phyloP scores from a whole-genome alignment of 768 basidiomycete species.

The Clitopilus hobsonii region DNA sequence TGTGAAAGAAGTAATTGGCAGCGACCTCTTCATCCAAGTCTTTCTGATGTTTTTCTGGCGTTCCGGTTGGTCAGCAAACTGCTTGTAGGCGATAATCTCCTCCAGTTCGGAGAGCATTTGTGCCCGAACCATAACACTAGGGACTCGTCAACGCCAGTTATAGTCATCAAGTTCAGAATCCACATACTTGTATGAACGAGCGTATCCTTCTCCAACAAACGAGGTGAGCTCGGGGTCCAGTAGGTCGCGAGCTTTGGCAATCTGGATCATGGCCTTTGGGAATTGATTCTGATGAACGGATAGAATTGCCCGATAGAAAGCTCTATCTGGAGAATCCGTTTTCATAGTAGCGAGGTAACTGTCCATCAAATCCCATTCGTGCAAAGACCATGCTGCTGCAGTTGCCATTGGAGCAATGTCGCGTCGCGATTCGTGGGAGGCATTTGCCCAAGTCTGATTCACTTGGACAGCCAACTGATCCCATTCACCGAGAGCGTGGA shows the following conservation, averaged over 20 bases:
- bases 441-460: slow-evolving; percentile 81
- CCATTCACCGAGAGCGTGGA: slow-evolving; percentile 98
- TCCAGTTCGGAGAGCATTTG: slow-evolving; percentile 98
- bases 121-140: slow-evolving; percentile 90
- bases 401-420: slow-evolving; percentile 97
- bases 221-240: slow-evolving; percentile 89
- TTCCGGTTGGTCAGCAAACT: slow-evolving; percentile 89
- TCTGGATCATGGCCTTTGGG: slow-evolving; percentile 82
- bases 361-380: slow-evolving; percentile 99
- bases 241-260: slow-evolving; percentile 88
- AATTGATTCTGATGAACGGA: slow-evolving; percentile 97
- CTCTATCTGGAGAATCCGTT: slow-evolving; percentile 85
- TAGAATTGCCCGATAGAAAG: slow-evolving; percentile 94
- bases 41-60: slow-evolving; percentile 86
- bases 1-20: not conserved
- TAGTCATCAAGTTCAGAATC: not conserved
- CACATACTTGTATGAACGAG: slow-evolving; percentile 90
- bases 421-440: slow-evolving; percentile 76
- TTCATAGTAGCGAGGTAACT: slow-evolving; percentile 94
- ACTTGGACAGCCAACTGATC: slow-evolving; percentile 84
- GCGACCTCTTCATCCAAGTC: slow-evolving; percentile 96
- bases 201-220: slow-evolving; percentile 93
- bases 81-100: slow-evolving; percentile 95
- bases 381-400: slow-evolving; percentile 93
- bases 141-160: slow-evolving; percentile 1